These are phyloP conservation scores for Prototheca cutis DNA, from an alignment of 163 green algal genomes.

Conservation along the genomic window DNA sequence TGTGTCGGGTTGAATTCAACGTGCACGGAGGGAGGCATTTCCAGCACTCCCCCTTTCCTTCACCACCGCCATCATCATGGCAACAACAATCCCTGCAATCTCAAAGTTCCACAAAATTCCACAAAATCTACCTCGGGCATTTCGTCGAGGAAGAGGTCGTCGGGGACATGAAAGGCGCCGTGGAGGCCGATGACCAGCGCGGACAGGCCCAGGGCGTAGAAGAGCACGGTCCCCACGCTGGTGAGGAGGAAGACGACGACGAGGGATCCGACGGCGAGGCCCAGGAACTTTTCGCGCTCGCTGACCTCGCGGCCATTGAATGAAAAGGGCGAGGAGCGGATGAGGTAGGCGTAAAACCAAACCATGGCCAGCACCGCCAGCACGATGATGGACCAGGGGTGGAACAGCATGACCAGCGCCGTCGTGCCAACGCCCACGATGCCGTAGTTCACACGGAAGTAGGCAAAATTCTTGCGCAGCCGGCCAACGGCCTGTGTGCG, in stretches of 20 bases:
- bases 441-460: slow-evolving; percentile 87
- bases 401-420: slow-evolving; percentile 30
- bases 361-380: slow-evolving; percentile 42
- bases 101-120: background rate
- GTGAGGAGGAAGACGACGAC: slow-evolving; percentile 83
- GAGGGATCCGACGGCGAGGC: slow-evolving; percentile 56
- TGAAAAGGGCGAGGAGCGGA: slow-evolving; percentile 51
- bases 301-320: slow-evolving; percentile 68
- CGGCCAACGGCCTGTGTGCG: slow-evolving; percentile 52
- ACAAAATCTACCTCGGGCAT: slow-evolving; percentile 13
- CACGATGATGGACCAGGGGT: slow-evolving; percentile 58
- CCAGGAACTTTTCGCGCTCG: slow-evolving; percentile 75
- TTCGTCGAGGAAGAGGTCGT: slow-evolving; percentile 25
- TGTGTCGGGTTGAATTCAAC: background rate
- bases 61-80: too few species aligned
- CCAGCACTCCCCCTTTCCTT: too few species aligned
- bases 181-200: slow-evolving; percentile 51
- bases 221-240: slow-evolving; percentile 66
- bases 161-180: slow-evolving; percentile 53
- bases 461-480: slow-evolving; percentile 67
- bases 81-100: too few species aligned
- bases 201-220: slow-evolving; percentile 66
- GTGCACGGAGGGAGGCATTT: too few species aligned
- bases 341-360: slow-evolving; percentile 74
- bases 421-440: slow-evolving; percentile 58